phyloP scores from a whole-genome alignment of 2,329 filamentous ascomycete species.

The Neofusicoccum ribis region DNA sequence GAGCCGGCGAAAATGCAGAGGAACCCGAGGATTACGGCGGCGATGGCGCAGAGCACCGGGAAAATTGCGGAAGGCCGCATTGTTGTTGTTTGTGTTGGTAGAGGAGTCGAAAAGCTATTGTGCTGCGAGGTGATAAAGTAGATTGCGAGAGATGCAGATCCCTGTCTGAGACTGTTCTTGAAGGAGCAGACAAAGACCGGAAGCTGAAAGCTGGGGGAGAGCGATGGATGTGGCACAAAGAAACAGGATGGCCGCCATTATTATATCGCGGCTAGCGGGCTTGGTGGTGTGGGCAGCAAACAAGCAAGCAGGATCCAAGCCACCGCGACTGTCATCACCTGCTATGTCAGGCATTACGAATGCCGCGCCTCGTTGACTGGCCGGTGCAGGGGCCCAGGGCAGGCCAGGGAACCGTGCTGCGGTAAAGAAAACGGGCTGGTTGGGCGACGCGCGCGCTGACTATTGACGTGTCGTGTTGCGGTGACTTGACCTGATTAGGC shows the following conservation, averaged over 20 bases:
- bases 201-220: background rate
- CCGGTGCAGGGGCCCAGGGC: background rate
- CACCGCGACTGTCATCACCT: background rate
- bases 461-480: constrained; percentile 13
- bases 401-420: background rate
- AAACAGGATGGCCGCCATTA: constrained; percentile 6
- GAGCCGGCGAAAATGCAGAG: constrained; percentile 62
- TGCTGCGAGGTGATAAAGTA: constrained; percentile 34
- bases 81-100: constrained; percentile 19
- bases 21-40: constrained; percentile 59
- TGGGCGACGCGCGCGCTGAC: constrained; percentile 6
- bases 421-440: constrained; percentile 6
- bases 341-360: constrained; percentile 17
- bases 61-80: constrained; percentile 53
- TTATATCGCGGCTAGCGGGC: background rate
- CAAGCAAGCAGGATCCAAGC: constrained; percentile 6
- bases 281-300: background rate
- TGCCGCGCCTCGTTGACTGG: constrained; percentile 9
- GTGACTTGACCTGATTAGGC: background rate
- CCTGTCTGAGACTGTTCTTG: background rate
- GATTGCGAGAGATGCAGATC: background rate
- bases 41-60: constrained; percentile 53
- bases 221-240: background rate
- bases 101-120: background rate
- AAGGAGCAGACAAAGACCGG: background rate